Conservation (phyloP, 768 basidiomycete species). For the Hemileccinum impolitum region DNA sequence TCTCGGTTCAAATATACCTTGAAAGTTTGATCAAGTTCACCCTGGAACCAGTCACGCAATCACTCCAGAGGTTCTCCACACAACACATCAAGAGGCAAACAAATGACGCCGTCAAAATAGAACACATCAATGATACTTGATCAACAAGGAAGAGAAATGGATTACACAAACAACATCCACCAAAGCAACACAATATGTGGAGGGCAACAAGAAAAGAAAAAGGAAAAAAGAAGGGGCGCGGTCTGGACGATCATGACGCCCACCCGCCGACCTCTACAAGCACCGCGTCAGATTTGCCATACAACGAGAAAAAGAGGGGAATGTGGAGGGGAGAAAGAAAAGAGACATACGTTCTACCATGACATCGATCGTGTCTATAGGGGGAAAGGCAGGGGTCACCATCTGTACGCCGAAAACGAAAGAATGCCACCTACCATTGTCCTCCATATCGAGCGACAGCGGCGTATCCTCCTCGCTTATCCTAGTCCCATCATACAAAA, state of each 20-base stretch:
- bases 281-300: not conserved
- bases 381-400: slow-evolving; percentile 3
- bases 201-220: not conserved
- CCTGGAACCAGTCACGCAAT: too few relatives aligned
- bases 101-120: not conserved
- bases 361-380: slow-evolving; percentile 86
- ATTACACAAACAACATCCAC: slow-evolving; percentile 2
- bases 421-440: slow-evolving; percentile 55
- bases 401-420: not conserved
- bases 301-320: too few relatives aligned
- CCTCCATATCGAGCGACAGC: slow-evolving; percentile 80
- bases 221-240: not conserved
- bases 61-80: too few relatives aligned
- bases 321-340: not conserved
- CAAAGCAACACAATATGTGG: not conserved
- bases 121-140: not conserved
- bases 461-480: slow-evolving; percentile 92
- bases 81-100: too few relatives aligned
- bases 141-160: not conserved
- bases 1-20: too few relatives aligned
- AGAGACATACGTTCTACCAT: slow-evolving; percentile 86
- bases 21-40: too few relatives aligned
- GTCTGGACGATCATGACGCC: slow-evolving; percentile 11
- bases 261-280: slow-evolving; percentile 17
- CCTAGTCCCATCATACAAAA: slow-evolving; percentile 85